A percentile compares a stretch with the other conserved stretches of the same genome.
These are phyloP conservation scores for Fusarium multiceps DNA, from an alignment of 2,329 filamentous ascomycete genomes.

Conservation along the genomic window DNA sequence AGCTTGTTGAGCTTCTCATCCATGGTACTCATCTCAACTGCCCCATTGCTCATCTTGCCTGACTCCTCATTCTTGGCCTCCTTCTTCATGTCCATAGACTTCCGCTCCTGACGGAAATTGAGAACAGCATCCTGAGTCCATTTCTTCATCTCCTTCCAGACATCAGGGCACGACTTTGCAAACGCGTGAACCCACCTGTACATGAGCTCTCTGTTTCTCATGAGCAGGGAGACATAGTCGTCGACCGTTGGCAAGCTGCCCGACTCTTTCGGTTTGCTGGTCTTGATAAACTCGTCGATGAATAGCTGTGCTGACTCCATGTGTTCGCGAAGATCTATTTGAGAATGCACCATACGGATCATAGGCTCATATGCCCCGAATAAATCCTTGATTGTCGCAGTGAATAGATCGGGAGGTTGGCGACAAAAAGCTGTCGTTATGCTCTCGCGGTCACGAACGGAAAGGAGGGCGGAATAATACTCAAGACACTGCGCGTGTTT, in stretches of 20 bases:
- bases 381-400: conserved; percentile 71
- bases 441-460: conserved; percentile 77
- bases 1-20: conserved; percentile 55
- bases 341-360: conserved; percentile 76
- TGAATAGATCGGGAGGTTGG: conserved; percentile 77
- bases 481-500: conserved; percentile 75
- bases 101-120: conserved; percentile 61
- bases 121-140: conserved; percentile 70
- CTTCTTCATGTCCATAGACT: not conserved
- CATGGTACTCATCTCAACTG: conserved; percentile 50
- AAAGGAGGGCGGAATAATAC: conserved; percentile 77
- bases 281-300: conserved; percentile 75
- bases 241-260: conserved; percentile 69
- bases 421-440: conserved; percentile 75
- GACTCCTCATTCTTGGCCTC: not conserved
- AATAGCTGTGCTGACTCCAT: conserved; percentile 75
- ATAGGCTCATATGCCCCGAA: conserved; percentile 79
- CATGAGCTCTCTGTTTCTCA: conserved; percentile 69
- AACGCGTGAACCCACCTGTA: conserved; percentile 80
- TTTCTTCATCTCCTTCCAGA: conserved; percentile 68
- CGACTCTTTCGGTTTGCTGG: conserved; percentile 58
- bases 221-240: conserved; percentile 76
- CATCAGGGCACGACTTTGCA: conserved; percentile 73
- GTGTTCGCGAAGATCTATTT: conserved; percentile 76
- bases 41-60: conserved; percentile 14